A percentile compares a stretch with the other conserved stretches of the same genome.
Evolutionary conservation across 2,329 filamentous ascomycete species (phyloP).

Genomic region (Fusarium verrucosum): DNA sequence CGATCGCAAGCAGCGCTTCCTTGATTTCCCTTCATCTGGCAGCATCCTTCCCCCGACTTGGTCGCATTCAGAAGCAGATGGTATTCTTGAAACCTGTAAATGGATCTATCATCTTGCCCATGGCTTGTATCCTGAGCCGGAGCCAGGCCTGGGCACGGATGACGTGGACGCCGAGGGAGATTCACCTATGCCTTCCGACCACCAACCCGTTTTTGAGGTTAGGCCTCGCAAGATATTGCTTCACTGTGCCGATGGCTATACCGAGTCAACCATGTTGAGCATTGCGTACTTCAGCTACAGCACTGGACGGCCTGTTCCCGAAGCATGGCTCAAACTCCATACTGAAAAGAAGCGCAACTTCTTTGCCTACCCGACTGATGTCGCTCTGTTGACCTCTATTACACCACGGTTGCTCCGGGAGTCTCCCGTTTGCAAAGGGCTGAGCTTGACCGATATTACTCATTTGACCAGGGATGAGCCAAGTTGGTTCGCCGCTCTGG

Average conservation of each 20-base stretch:
- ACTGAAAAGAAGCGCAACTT: conserved; percentile 86
- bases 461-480: conserved; percentile 69
- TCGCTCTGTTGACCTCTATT: conserved; percentile 80
- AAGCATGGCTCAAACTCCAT: conserved; percentile 89
- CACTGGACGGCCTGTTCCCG: conserved; percentile 79
- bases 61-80: conserved; percentile 84
- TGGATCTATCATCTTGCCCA: conserved; percentile 90
- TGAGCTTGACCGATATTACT: conserved; percentile 63
- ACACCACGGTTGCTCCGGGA: conserved; percentile 78
- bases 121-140: conserved; percentile 57
- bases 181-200: conserved; percentile 36
- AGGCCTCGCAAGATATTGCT: conserved; percentile 78
- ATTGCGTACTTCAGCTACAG: conserved; percentile 95
- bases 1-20: conserved; percentile 47
- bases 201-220: conserved; percentile 26
- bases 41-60: conserved; percentile 87
- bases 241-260: conserved; percentile 96
- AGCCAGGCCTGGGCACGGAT: conserved; percentile 49
- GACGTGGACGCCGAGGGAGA: conserved; percentile 47
- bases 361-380: conserved; percentile 93
- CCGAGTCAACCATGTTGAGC: conserved; percentile 87
- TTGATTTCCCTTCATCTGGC: conserved; percentile 94
- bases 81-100: conserved; percentile 83
- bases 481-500: conserved; percentile 81
- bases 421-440: conserved; percentile 65